Evolutionary conservation across 495 filamentous ascomycete genomes (phyloP).

Genomic region (Daldinia bambusicola): DNA sequence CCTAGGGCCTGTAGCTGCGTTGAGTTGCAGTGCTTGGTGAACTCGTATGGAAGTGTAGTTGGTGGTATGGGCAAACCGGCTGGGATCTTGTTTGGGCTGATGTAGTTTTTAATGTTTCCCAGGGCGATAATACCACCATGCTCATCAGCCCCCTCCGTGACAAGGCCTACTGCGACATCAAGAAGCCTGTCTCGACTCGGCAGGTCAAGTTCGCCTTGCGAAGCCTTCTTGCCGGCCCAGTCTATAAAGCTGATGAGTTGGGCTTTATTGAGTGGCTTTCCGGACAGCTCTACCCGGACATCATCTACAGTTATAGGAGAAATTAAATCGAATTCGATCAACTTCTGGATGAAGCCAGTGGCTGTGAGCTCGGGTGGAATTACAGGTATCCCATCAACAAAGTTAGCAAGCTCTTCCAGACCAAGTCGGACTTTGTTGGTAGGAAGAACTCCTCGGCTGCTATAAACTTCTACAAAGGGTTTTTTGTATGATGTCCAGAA

Average conservation of each 20-base stretch:
- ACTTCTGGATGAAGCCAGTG: slow-evolving; percentile 75
- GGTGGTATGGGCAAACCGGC: slow-evolving; percentile 86
- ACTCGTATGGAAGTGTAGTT: slow-evolving; percentile 80
- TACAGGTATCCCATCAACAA: slow-evolving; percentile 90
- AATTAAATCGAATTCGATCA: slow-evolving; percentile 82
- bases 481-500: slow-evolving; percentile 93
- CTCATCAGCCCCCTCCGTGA: slow-evolving; percentile 68
- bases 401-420: slow-evolving; percentile 80
- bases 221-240: slow-evolving; percentile 78
- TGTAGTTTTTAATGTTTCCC: slow-evolving; percentile 75
- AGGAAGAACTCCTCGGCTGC: slow-evolving; percentile 82
- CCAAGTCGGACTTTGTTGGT: slow-evolving; percentile 81
- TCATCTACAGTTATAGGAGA: slow-evolving; percentile 87
- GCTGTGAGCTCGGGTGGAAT: slow-evolving; percentile 78
- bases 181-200: slow-evolving; percentile 72
- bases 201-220: slow-evolving; percentile 72
- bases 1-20: slow-evolving; percentile 77
- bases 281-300: slow-evolving; percentile 80
- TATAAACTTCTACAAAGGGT: slow-evolving; percentile 84
- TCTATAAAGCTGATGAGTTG: slow-evolving; percentile 84
- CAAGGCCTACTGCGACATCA: slow-evolving; percentile 80
- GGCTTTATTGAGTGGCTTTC: slow-evolving; percentile 75
- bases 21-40: slow-evolving; percentile 65
- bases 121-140: slow-evolving; percentile 77
- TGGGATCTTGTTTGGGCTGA: slow-evolving; percentile 78